These are phyloP conservation scores for Fraxinus nigra DNA, from an alignment of 305 asterid species.

Conservation along the genomic window DNA sequence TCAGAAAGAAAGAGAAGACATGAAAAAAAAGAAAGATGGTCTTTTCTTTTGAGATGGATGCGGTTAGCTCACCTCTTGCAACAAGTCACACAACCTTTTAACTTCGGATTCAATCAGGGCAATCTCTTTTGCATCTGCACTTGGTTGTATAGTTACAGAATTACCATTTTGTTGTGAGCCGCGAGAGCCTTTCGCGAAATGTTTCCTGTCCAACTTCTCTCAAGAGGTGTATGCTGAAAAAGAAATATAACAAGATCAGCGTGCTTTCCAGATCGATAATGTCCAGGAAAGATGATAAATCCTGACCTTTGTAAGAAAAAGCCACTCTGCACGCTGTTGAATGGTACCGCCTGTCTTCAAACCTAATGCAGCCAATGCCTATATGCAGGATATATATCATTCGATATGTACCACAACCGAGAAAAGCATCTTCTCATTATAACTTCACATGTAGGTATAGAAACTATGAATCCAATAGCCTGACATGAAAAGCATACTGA, in stretches of 20 bases:
- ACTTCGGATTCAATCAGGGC: slow-evolving; percentile 85
- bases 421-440: not conserved
- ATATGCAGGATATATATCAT: slow-evolving; percentile 17
- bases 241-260: slow-evolving; percentile 25
- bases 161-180: slow-evolving; percentile 55
- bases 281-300: not conserved
- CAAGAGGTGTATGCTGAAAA: slow-evolving; percentile 78
- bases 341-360: slow-evolving; percentile 91
- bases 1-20: slow-evolving; percentile 5
- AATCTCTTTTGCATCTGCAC: slow-evolving; percentile 72
- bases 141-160: slow-evolving; percentile 35
- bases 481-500: not conserved
- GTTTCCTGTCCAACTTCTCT: slow-evolving; percentile 75
- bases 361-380: slow-evolving; percentile 89
- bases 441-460: not conserved
- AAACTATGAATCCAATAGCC: slow-evolving; percentile 10
- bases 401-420: slow-evolving; percentile 12
- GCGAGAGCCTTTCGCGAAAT: slow-evolving; percentile 68
- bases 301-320: slow-evolving; percentile 82
- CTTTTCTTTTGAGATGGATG: not conserved
- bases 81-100: slow-evolving; percentile 69
- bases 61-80: slow-evolving; percentile 58
- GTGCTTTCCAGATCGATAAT: not conserved
- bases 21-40: not conserved
- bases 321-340: slow-evolving; percentile 95